Conservation (phyloP, 345 rosid species). For the Dipteronia sinensis region DNA sequence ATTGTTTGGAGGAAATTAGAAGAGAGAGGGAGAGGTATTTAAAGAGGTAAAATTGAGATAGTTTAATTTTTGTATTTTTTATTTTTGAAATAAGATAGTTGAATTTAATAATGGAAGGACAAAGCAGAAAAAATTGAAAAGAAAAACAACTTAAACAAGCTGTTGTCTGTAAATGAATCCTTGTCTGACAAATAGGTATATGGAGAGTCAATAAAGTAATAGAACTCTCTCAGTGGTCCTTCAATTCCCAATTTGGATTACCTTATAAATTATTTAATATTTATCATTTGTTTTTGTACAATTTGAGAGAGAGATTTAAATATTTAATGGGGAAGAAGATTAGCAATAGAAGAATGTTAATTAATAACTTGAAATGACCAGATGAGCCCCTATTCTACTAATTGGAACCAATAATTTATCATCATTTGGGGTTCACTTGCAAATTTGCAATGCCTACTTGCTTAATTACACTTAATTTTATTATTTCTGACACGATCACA, state of each 20-base stretch:
- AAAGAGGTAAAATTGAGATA: conserved; percentile 20
- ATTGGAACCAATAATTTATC: not conserved
- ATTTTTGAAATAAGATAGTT: too few relatives aligned
- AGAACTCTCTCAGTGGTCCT: conserved; percentile 15
- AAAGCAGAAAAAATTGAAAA: conserved; percentile 5
- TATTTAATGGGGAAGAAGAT: not conserved
- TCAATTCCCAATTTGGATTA: conserved; percentile 18
- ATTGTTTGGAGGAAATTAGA: conserved; percentile 28
- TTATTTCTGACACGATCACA: too few relatives aligned
- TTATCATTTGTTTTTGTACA: not conserved
- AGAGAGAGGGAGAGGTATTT: conserved; percentile 13
- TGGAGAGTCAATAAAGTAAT: conserved; percentile 25
- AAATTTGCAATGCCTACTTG: not conserved
- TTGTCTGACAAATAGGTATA: conserved; percentile 25
- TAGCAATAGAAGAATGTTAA: not conserved
- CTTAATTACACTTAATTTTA: not conserved
- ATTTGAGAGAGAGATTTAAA: conserved; percentile 1
- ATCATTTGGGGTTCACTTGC: not conserved
- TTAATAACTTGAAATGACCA: conserved; percentile 15
- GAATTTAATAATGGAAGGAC: not conserved
- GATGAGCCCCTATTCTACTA: not conserved
- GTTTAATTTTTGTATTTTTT: not conserved
- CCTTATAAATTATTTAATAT: not conserved
- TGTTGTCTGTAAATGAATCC: conserved; percentile 20
- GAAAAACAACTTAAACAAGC: conserved; percentile 35